phyloP scores from a whole-genome alignment of 257 asterid species.

The Galeopsis tetrahit region DNA sequence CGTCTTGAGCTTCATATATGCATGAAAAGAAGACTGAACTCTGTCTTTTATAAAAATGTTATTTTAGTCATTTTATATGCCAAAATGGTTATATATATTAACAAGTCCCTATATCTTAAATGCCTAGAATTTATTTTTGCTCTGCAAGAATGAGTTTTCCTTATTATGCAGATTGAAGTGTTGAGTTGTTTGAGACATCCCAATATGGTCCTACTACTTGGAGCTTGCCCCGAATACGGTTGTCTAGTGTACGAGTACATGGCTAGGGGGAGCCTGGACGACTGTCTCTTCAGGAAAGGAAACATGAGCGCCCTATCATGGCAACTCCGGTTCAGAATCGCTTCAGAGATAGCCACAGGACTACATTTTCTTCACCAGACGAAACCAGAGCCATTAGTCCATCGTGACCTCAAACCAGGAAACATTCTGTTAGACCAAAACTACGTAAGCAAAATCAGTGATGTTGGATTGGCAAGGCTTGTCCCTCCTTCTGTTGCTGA shows the following conservation, averaged over 20 bases:
- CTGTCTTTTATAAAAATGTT: not conserved
- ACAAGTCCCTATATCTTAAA: not conserved
- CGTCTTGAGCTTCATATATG: too few species aligned
- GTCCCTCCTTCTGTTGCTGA: constrained; percentile 73
- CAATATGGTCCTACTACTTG: constrained; percentile 78
- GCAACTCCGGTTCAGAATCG: constrained; percentile 79
- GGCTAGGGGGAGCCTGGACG: constrained; percentile 85
- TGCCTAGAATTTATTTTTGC: not conserved
- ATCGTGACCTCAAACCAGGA: constrained; percentile 88
- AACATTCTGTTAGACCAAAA: constrained; percentile 78
- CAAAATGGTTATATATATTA: not conserved
- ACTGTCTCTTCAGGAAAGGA: constrained; percentile 59
- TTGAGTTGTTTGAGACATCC: constrained; percentile 89
- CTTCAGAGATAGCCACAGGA: constrained; percentile 82
- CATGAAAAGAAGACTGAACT: too few species aligned
- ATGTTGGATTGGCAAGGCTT: constrained; percentile 83
- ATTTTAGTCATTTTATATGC: not conserved
- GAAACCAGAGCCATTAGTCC: constrained; percentile 92
- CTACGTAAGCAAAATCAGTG: constrained; percentile 84
- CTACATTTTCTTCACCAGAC: constrained; percentile 86
- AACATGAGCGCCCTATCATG: constrained; percentile 65
- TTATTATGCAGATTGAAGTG: constrained; percentile 71
- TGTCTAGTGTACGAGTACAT: constrained; percentile 85
- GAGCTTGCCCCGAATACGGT: constrained; percentile 93
- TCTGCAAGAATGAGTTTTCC: not conserved